Base-by-base conservation (phyloP, 2,329 filamentous ascomycete species). In the Fusarium xylarioides region DNA sequence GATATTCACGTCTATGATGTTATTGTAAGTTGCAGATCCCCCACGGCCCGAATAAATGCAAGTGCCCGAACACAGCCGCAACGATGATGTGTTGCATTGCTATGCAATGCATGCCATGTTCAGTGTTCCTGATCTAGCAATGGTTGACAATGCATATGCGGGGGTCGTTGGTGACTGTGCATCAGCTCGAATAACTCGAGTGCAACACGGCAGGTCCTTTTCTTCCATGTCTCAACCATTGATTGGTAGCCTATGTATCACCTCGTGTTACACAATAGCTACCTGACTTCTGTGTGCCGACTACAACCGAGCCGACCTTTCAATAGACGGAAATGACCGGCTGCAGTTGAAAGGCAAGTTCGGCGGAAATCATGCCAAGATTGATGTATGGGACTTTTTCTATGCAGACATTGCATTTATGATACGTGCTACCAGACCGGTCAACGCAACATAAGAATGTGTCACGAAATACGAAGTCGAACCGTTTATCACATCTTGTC, bases 401-500 rank as follows among this genome's bases (percentile, higher is more conserved):
- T 4, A 42, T 35, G 44, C 44, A 60, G 16, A 6, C 7, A 8
- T 28, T 60, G 15, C 26, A 42, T 52, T 42, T 52, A 4, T 52
- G 11, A 55, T 23, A 11, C 5, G 11, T 5, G 5, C 2, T 35
- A 19, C 34, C 5, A 42, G 23, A 34, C 16, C 16, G 23, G 43
- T n/a, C 3, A 26, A 2, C 15, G 42, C 0, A 30, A 0, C 1
- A 5, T 30, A n/a, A 11, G 7, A 8, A n/a, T n/a, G 14, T n/a
- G 5, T n/a, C 26, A n/a, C 28, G 5, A 7, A 18, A 21, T 15
- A 21, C 18, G 11, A 49, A 23, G 8, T 15, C 12, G 0, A 50
- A 21, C n/a, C 19, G 5, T 5, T 42, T 12, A 34, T 12, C n/a
- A 8, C 4, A 4, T 59, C 16, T 7, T 50, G 5, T 34, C 12